Evolutionary conservation across 352 stramenopile genomes (phyloP).

Genomic region (Pythium chondricola): DNA sequence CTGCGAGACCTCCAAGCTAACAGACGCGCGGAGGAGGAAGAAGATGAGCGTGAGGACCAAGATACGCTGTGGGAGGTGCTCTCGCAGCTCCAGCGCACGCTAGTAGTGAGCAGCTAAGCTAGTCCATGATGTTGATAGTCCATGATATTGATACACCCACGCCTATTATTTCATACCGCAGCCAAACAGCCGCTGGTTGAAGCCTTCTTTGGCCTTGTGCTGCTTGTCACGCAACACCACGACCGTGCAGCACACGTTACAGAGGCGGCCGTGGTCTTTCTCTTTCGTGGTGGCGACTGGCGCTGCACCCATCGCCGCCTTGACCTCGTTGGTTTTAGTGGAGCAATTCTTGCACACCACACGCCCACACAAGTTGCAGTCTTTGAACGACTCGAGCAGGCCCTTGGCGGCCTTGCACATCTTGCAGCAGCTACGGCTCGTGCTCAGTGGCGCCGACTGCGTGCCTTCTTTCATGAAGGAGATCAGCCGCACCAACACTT

Average conservation of each 20-base stretch:
- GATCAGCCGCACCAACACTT: conserved; percentile 71
- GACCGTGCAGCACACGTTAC: conserved; percentile 74
- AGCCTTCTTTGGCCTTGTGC: conserved; percentile 61
- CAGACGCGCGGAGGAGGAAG: no score
- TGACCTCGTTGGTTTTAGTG: conserved; percentile 66
- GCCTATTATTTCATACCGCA: conserved; percentile 63
- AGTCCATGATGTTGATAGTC: no score
- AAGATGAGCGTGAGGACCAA: no score
- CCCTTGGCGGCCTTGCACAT: conserved; percentile 78
- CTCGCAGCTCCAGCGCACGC: no score
- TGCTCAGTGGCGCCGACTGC: conserved; percentile 44
- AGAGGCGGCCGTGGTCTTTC: conserved; percentile 59
- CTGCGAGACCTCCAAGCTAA: no score
- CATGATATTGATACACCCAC: no score
- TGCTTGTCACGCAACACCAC: conserved; percentile 70
- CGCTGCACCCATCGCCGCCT: conserved; percentile 23
- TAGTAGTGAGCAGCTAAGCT: no score
- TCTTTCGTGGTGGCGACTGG: conserved; percentile 30
- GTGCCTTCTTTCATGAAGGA: conserved; percentile 75
- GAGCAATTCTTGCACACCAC: conserved; percentile 81
- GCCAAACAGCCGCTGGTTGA: conserved; percentile 77
- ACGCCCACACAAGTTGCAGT: conserved; percentile 73
- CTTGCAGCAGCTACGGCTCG: conserved; percentile 67
- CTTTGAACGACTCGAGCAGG: conserved; percentile 60
- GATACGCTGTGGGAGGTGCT: no score